Evolutionary conservation across 768 basidiomycete genomes (phyloP), one percentile per base, ranked within the genome.

Genomic region (Vararia minispora): DNA sequence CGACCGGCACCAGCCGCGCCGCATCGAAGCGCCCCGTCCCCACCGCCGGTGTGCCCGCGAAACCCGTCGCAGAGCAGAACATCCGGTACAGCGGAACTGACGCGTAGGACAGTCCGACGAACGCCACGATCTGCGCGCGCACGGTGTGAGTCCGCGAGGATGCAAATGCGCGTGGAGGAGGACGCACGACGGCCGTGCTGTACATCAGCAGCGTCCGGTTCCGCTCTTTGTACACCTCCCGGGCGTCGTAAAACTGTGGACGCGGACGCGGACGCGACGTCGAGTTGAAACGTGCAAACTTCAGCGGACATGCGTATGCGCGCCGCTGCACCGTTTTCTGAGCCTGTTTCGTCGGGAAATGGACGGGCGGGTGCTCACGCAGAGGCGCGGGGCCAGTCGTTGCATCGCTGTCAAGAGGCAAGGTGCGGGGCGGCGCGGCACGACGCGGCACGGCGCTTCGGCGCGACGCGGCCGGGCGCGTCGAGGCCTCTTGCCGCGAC

Each of bases 41-140:
- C 34, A 91, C 86, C 26, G 86, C 78, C 11, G 95, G 95, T 18
- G 89, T 92, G 3, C 95, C 95, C 16, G 83, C 88, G 53, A 94
- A 99, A 7, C 95, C 95, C 3, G 95, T 99, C 11, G 92, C 88
- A 6, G 90, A 83, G 58, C 95, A 99, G 65, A 99, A 99, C 61
- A 94, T 91, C 44, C 95, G 82, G 59, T 99, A 99, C 12, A 97
- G 68, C 0, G 95, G 95, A 1, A 98, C 94, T 26, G 94, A 87
- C 9, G 95, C 95, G 56, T 99, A 99, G n/a, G 91, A 83, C 18
- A 81, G 69, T 12, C 94, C 94, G 3, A 85, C 61, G 3, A 77
- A 81, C 21, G 80, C 50, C 21, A 95, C 60, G 33, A 94, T 76
- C 90, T 94, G 44, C 9, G 26, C 20, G 34, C 25, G 0, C n/a